These are phyloP conservation scores for Coemansia sp. DNA, from an alignment of 192 early-diverging fungal species.

Conservation along the genomic window DNA sequence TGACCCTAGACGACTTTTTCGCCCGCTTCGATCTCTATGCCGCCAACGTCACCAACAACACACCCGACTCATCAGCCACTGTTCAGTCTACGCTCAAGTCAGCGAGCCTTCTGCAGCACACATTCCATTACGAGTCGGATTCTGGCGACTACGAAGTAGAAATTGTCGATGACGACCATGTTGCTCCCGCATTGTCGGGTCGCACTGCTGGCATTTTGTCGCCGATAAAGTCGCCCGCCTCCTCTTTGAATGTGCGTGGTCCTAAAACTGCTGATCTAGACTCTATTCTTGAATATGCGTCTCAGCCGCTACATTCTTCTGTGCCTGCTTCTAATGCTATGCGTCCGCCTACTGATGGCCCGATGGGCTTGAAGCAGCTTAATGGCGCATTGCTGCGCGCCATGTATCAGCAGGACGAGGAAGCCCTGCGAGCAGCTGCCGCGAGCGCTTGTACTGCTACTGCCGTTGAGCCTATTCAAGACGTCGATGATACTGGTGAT, in stretches of 20 bases:
- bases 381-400: conserved; percentile 33
- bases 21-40: conserved; percentile 17
- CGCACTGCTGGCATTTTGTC: background rate
- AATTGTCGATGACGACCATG: conserved; percentile 19
- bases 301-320: conserved; percentile 35
- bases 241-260: background rate
- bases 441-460: background rate
- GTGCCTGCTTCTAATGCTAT: background rate
- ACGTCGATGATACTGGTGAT: background rate
- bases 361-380: conserved; percentile 26
- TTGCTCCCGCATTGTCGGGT: background rate
- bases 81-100: background rate
- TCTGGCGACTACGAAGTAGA: conserved; percentile 34
- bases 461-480: background rate
- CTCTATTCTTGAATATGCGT: conserved; percentile 27
- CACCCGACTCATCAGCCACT: background rate
- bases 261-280: conserved; percentile 9
- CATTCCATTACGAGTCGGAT: conserved; percentile 20
- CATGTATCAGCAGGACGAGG: conserved; percentile 25
- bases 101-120: background rate
- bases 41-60: background rate
- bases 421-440: background rate
- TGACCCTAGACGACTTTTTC: conserved; percentile 27
- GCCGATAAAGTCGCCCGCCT: background rate
- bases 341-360: conserved; percentile 19